phyloP scores from a whole-genome alignment of 768 basidiomycete genomes.

The Tulasnella sp. region DNA sequence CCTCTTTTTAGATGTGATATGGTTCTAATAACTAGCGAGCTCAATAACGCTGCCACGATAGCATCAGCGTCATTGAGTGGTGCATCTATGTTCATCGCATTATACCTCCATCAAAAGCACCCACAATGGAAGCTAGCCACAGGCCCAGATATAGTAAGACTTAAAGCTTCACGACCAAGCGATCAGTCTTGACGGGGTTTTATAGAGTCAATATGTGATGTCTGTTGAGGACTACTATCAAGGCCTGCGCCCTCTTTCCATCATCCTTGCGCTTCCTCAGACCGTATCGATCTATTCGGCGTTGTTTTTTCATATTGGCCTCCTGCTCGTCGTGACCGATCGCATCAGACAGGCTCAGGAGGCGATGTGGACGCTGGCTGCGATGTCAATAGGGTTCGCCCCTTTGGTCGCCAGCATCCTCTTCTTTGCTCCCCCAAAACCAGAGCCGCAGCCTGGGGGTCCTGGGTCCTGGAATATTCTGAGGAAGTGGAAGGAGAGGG shows the following conservation, averaged over 20 bases:
- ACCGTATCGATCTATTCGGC: constrained; percentile 1
- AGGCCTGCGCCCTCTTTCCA: constrained; percentile 28
- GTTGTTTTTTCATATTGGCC: constrained; percentile 2
- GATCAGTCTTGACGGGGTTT: not conserved
- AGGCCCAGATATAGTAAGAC: constrained; percentile 29
- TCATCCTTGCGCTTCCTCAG: constrained; percentile 30
- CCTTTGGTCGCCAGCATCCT: not conserved
- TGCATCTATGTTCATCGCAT: not conserved
- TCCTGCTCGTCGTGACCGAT: not conserved
- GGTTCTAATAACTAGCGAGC: not conserved
- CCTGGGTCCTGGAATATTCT: not conserved
- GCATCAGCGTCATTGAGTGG: not conserved
- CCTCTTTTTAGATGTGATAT: not conserved
- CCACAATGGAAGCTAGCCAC: constrained; percentile 20
- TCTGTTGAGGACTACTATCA: constrained; percentile 30
- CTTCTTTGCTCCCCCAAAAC: constrained; percentile 7
- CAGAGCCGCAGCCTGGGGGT: not conserved
- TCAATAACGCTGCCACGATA: not conserved
- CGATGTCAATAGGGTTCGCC: not conserved
- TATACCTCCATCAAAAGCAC: constrained; percentile 24
- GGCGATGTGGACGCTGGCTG: not conserved
- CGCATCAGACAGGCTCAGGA: not conserved
- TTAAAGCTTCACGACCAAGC: not conserved
- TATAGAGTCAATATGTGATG: constrained; percentile 29
- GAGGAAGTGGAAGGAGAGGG: constrained; percentile 15